Percentiles rank a stretch among this genome's conserved stretches.
Evolutionary conservation across 73 alveolate genomes (phyloP).

Genomic region (Tetrahymena borealis): DNA sequence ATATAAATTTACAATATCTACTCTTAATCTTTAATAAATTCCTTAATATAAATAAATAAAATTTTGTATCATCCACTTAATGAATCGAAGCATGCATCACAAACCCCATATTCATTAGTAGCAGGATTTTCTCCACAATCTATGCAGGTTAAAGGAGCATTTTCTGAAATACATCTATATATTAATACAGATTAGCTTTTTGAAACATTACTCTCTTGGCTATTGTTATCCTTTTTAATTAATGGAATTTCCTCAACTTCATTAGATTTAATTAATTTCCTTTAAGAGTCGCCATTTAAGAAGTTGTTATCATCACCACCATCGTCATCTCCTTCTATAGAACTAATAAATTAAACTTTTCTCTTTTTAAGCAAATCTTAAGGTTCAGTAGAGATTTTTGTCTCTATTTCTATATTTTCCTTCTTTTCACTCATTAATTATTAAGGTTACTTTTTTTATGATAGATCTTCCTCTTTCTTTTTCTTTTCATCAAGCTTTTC

Average conservation of each 20-base stretch:
- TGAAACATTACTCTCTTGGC: not conserved
- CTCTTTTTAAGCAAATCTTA: not conserved
- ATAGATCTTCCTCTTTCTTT: not conserved
- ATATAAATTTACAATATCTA: too few species aligned
- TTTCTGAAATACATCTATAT: not conserved
- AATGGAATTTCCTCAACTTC: not conserved
- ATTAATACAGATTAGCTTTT: not conserved
- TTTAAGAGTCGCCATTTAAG: too few species aligned
- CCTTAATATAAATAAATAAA: too few species aligned
- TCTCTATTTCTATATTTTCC: not conserved
- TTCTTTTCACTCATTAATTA: not conserved
- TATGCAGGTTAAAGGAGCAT: not conserved
- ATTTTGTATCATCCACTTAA: too few species aligned
- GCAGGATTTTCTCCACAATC: not conserved
- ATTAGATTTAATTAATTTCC: not conserved
- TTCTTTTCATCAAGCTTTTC: not conserved
- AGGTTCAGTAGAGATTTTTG: not conserved
- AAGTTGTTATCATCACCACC: not conserved
- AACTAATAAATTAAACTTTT: not conserved
- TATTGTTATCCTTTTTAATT: not conserved
- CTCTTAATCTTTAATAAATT: too few species aligned
- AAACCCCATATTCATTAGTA: not conserved
- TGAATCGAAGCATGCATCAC: not conserved
- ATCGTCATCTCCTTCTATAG: not conserved
- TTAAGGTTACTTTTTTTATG: not conserved